Base-by-base conservation (phyloP, 192 early-diverging fungal species). In the Podochytrium sp. region DNA sequence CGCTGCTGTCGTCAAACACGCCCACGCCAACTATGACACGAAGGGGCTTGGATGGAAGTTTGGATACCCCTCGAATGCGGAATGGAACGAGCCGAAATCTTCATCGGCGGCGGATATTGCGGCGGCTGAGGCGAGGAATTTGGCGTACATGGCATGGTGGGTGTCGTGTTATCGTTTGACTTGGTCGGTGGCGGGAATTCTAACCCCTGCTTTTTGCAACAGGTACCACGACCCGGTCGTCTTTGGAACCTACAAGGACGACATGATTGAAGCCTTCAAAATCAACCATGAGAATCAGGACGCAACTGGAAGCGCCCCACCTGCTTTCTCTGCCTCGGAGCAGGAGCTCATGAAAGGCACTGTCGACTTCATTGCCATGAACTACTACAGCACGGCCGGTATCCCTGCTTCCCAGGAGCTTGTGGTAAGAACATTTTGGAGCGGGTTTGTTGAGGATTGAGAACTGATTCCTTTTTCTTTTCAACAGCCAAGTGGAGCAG, bases 281-380 rank as follows among this genome's bases (percentile, higher is more conserved):
- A 52, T 14, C 6, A 49, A 53, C 35, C 33, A 7, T 16, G 67
- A 40, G 4, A 25, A 61, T 23, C 34, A 34, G 12, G 59, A 43
- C 43, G 38, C 73, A 56, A 33, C 43, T 78, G 33, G 80, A 68
- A 33, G 43, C 59, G 23, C 59, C 20, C 49, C 81, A 7, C 81
- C 82, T 14, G 33, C 43, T 2, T 81, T 83, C 60, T 78, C 78
- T 16, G 34, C n/a, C 5, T 64, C 78, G 20, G 58, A 83, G 58
- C 43, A 77, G 29, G 60, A 50, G 2, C 27, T 84, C 4, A 53
- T 83, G 43, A 64, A 64, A 67, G 71, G 71, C 14, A 78, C 81
- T n/a, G 38, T 41, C 5, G 82, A 84, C 49, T 84, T 79, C 77
- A 69, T 83, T 55, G 80, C 65, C 27, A 58, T 82, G 38, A 84